These are phyloP conservation scores for Macrolepiota dolichaula DNA, from an alignment of 768 basidiomycete genomes.

Conservation along the genomic window DNA sequence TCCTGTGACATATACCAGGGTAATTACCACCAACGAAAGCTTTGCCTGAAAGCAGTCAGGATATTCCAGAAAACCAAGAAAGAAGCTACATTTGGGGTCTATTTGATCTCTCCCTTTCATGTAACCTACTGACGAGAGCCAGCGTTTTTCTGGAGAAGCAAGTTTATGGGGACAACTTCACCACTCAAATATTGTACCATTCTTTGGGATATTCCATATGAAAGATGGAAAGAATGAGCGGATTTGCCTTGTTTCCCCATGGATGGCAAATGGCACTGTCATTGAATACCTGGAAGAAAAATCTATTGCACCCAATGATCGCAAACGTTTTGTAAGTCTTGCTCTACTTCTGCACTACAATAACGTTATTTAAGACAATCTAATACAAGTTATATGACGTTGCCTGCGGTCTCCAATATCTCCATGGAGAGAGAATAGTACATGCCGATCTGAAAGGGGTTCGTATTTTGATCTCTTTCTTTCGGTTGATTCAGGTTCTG, in stretches of 20 bases:
- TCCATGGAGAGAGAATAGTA: not conserved
- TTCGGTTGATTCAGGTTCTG: not conserved
- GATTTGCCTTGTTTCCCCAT: not conserved
- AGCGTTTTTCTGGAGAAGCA: not conserved
- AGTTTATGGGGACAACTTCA: not conserved
- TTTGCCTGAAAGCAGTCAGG: not conserved
- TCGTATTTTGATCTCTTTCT: not conserved
- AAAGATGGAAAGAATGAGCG: not conserved
- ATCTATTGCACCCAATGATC: not conserved
- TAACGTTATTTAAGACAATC: not conserved
- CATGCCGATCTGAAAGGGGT: not conserved
- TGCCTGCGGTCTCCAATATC: not conserved
- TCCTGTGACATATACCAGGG: not conserved
- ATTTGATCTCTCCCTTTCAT: not conserved
- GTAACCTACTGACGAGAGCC: not conserved
- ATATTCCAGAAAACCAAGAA: not conserved
- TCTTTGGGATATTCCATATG: not conserved
- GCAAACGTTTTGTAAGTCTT: not conserved
- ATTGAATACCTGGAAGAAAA: not conserved
- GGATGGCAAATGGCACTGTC: not conserved
- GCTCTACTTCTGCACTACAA: not conserved
- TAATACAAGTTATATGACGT: not conserved
- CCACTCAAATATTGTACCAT: not conserved
- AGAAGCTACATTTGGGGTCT: not conserved
- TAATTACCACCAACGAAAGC: not conserved